Conservation (phyloP, 257 asterid species). For the Scutellaria barbata region DNA sequence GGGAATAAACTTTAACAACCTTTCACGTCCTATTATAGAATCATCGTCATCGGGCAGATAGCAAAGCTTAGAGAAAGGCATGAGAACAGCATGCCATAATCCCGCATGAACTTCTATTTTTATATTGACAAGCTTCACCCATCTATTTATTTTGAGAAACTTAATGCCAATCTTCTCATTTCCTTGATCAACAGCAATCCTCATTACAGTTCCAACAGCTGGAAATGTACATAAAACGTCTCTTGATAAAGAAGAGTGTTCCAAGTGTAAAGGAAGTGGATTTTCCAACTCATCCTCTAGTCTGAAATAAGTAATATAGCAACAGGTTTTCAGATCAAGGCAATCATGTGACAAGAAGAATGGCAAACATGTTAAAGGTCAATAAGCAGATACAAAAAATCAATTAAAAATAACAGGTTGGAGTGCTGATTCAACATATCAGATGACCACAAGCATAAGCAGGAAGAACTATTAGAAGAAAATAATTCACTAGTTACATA, state of each 20-base stretch:
- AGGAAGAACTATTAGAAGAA: background rate
- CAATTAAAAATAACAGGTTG: conserved; percentile 1
- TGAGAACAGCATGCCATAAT: conserved; percentile 67
- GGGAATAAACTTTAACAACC: conserved; percentile 50
- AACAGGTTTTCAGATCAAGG: conserved; percentile 4
- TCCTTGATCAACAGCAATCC: conserved; percentile 56
- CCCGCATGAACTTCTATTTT: conserved; percentile 56
- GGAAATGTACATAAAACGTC: conserved; percentile 72
- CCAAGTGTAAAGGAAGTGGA: conserved; percentile 71
- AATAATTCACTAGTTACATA: background rate
- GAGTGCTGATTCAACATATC: background rate
- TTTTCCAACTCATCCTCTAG: conserved; percentile 66
- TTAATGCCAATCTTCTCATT: conserved; percentile 54
- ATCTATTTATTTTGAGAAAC: conserved; percentile 57
- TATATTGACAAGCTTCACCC: conserved; percentile 64
- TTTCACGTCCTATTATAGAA: conserved; percentile 49
- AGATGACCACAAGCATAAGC: background rate
- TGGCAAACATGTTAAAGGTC: background rate
- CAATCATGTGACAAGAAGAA: background rate
- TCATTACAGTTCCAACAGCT: conserved; percentile 73
- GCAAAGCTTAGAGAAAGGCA: conserved; percentile 67
- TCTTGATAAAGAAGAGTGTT: conserved; percentile 61
- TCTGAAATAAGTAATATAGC: conserved; percentile 47
- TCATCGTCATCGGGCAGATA: conserved; percentile 67
- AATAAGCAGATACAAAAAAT: background rate